Evolutionary conservation across 1,139 yeast species (phyloP).

Genomic region (Taphrina sp.): DNA sequence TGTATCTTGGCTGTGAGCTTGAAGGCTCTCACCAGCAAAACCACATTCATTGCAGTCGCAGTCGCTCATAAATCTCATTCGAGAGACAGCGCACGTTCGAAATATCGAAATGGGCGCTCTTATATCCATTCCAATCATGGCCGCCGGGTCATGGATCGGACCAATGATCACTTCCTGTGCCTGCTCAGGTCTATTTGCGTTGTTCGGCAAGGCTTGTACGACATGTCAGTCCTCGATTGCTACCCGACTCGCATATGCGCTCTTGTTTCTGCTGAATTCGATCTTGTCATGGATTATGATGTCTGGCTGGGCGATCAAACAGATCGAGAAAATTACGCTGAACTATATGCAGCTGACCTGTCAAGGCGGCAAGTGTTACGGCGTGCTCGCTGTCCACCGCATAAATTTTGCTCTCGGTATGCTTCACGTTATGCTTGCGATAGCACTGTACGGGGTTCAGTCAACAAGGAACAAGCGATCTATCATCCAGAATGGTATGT

Average conservation of each 20-base stretch:
- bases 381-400: slow-evolving; percentile 84
- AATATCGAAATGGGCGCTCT: slow-evolving; percentile 22
- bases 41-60: too few species aligned
- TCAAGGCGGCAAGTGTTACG: slow-evolving; percentile 80
- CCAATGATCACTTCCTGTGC: slow-evolving; percentile 30
- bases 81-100: too few species aligned
- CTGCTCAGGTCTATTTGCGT: slow-evolving; percentile 26
- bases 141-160: slow-evolving; percentile 30
- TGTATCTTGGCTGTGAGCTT: too few species aligned
- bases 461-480: slow-evolving; percentile 80
- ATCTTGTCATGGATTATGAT: slow-evolving; percentile 86
- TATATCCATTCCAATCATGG: slow-evolving; percentile 26
- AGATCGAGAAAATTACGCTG: slow-evolving; percentile 70
- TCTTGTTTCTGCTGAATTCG: slow-evolving; percentile 72
- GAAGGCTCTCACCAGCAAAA: too few species aligned
- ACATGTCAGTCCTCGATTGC: slow-evolving; percentile 70
- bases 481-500: slow-evolving; percentile 81
- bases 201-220: slow-evolving; percentile 42
- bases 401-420: slow-evolving; percentile 84
- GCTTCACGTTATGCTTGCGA: slow-evolving; percentile 71
- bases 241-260: slow-evolving; percentile 80
- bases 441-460: slow-evolving; percentile 65
- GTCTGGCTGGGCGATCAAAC: slow-evolving; percentile 72
- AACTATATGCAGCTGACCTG: slow-evolving; percentile 65
- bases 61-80: too few species aligned